Base-by-base conservation (phyloP, 257 asterid genomes). In the Rehmannia glutinosa region DNA sequence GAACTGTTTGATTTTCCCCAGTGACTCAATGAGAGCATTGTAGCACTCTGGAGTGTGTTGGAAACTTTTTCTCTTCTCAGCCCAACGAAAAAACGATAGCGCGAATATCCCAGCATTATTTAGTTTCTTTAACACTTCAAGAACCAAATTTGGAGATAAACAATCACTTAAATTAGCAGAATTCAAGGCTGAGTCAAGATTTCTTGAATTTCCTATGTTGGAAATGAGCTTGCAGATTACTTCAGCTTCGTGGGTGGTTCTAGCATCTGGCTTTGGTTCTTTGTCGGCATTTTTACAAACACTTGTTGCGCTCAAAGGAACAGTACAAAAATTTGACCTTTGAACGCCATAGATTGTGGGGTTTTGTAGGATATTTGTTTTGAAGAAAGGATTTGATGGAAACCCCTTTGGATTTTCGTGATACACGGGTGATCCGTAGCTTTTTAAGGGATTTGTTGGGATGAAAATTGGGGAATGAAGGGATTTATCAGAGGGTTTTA, bases 1-100 rank as follows among this genome's bases (percentile, higher is more conserved):
- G 77, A 92, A 89, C 87, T 90, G 97, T 56, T 78, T 89, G 70
- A 87, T 87, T 58, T 87, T 89, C 24, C 97, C 96, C 12, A 89
- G 8, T 9, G 98, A 81, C 66, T 89, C 98, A 27, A 92, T 82
- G 27, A 89, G 77, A 25, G 82, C 80, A 72, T 92, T 75, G 83
- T 89, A 92, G 78, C 89, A 76, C 51, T 87, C 87, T 0, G 82
- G 11, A 11, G 77, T 75, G 27, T 73, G 77, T 24, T 56, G 73
- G 17, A 78, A 71, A 4, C 77, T 75, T 11, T 43, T 69, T 33
- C 71, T 80, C 32, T 76, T 83, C 82, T 92, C 90, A 2, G 95
- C 91, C 96, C 96, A 92, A 39, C 95, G 78, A 79, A 92, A 89
- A 75, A 90, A 90, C 21, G 86, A 80, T 0, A 90, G 69, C 8